phyloP scores from a whole-genome alignment of 495 filamentous ascomycete genomes.

The Aspergillus biplanus region DNA sequence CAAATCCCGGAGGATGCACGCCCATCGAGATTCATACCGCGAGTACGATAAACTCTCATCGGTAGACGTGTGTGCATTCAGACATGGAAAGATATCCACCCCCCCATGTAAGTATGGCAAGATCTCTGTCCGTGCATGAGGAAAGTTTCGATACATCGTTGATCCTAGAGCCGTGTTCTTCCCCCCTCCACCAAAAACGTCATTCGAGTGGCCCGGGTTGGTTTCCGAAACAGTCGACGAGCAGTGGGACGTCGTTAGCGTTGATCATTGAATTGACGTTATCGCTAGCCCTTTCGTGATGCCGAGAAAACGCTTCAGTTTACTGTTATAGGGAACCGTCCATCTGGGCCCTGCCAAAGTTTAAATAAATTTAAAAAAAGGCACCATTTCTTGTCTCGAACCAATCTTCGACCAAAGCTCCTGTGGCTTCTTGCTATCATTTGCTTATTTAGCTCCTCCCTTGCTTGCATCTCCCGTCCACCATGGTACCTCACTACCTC shows the following conservation, averaged over 20 bases:
- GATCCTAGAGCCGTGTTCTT: conserved; percentile 6
- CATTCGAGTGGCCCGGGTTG: conserved; percentile 11
- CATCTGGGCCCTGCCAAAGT: conserved; percentile 2
- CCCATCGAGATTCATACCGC: not conserved
- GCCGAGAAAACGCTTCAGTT: conserved; percentile 17
- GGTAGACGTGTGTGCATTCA: not conserved
- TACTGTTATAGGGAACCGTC: not conserved
- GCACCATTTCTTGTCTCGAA: conserved; percentile 1
- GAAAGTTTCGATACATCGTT: conserved; percentile 18
- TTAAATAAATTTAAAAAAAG: conserved; percentile 8
- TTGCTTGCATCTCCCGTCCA: conserved; percentile 26
- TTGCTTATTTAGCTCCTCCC: conserved; percentile 27
- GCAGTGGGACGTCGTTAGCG: conserved; percentile 8
- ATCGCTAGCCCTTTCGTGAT: conserved; percentile 13
- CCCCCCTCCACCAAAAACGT: conserved; percentile 5
- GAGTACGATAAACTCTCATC: not conserved
- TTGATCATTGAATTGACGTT: conserved; percentile 21
- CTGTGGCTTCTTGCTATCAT: conserved; percentile 23
- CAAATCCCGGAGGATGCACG: too few relatives aligned
- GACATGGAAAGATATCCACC: conserved; percentile 12
- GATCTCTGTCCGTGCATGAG: conserved; percentile 12
- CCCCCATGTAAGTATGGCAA: not conserved
- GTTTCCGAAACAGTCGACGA: conserved; percentile 1
- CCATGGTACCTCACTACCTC: conserved; percentile 26
- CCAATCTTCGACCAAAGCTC: conserved; percentile 1